Percentiles rank a stretch among this genome's conserved stretches.
phyloP scores from a whole-genome alignment of 495 filamentous ascomycete genomes.

The Platismatia glauca region DNA sequence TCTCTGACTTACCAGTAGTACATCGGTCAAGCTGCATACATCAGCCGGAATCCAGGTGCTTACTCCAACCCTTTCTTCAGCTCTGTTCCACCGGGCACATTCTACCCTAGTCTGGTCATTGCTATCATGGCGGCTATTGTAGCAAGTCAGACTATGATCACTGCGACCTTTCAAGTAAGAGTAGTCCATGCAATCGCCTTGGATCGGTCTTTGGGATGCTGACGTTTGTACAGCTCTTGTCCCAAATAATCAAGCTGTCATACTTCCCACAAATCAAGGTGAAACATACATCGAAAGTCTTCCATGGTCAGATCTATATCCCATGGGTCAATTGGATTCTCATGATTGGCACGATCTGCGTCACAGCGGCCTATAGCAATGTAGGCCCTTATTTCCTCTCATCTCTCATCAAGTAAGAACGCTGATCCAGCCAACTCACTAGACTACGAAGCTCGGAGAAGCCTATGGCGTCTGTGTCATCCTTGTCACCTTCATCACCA shows the following conservation, averaged over 20 bases:
- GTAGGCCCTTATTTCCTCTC: constrained; percentile 28
- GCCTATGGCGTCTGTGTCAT: constrained; percentile 62
- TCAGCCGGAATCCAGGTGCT: constrained; percentile 49
- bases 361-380: constrained; percentile 65
- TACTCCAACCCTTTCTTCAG: constrained; percentile 68
- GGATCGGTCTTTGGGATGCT: neutral
- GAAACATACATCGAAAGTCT: constrained; percentile 53
- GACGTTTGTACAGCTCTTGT: constrained; percentile 41
- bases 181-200: neutral
- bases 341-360: constrained; percentile 64
- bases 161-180: constrained; percentile 50
- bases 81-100: constrained; percentile 52
- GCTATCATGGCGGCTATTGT: constrained; percentile 64
- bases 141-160: constrained; percentile 71
- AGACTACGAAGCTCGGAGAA: constrained; percentile 41
- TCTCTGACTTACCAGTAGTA: constrained; percentile 31
- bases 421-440: constrained; percentile 3
- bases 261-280: constrained; percentile 69
- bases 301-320: constrained; percentile 65
- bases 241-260: constrained; percentile 63
- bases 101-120: constrained; percentile 56
- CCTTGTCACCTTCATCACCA: constrained; percentile 66
- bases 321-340: constrained; percentile 64
- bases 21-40: constrained; percentile 65
- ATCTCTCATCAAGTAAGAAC: neutral